Evolutionary conservation across 441 rosid species (phyloP).

Genomic region (Corymbia calophylla): DNA sequence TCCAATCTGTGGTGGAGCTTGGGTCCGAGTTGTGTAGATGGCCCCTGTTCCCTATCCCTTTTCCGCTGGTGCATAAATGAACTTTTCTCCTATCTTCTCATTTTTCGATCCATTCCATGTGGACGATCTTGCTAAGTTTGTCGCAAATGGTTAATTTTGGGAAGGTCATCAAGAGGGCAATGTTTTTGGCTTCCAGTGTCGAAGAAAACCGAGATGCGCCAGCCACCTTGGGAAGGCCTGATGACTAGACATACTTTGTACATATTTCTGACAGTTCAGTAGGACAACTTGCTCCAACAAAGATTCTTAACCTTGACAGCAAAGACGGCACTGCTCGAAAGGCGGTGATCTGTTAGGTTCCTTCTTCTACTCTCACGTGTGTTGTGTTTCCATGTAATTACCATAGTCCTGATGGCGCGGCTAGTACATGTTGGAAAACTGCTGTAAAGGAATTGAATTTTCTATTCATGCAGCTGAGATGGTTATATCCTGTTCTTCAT

Average conservation of each 20-base stretch:
- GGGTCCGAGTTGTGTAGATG: conserved; percentile 91
- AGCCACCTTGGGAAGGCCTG: not conserved
- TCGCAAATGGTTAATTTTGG: not conserved
- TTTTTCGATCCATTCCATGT: not conserved
- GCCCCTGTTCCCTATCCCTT: not conserved
- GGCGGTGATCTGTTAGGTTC: not conserved
- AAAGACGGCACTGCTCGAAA: not conserved
- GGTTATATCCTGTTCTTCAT: not conserved
- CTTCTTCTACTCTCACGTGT: not conserved
- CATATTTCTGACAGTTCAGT: not conserved
- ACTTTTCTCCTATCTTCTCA: not conserved
- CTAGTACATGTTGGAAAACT: not conserved
- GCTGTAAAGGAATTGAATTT: not conserved
- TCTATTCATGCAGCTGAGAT: not conserved
- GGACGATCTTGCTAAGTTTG: not conserved
- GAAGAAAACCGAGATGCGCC: not conserved
- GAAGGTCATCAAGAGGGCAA: not conserved
- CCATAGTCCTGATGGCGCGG: not conserved
- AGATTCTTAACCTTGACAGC: not conserved
- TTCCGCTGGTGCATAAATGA: not conserved
- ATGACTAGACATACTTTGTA: not conserved
- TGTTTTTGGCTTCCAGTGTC: not conserved
- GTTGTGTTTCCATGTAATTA: not conserved
- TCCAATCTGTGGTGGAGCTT: conserved; percentile 98
- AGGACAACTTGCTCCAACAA: not conserved